Conservation (phyloP, 495 filamentous ascomycete species). For the Cudoniella acicularis region DNA sequence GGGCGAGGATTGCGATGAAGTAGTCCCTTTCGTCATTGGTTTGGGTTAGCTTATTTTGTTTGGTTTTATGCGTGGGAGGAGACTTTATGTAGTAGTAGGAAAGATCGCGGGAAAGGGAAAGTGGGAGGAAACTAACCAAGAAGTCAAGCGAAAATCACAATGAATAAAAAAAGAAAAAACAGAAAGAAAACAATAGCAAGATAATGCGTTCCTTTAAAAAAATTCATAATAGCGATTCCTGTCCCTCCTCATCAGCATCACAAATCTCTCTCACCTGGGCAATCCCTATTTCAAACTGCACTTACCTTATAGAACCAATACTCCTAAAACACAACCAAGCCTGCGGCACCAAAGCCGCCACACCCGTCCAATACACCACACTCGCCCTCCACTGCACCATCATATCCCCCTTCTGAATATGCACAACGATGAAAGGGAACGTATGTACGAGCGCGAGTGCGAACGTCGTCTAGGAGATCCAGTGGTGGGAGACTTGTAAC, state of each 20-base stretch:
- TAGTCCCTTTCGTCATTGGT: constrained; percentile 56
- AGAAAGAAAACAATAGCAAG: constrained; percentile 49
- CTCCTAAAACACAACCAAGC: constrained; percentile 52
- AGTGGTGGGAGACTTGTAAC: constrained; percentile 52
- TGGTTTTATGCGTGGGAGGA: too few relatives aligned
- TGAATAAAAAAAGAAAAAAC: constrained; percentile 56
- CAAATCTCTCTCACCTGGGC: too few relatives aligned
- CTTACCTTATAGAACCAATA: constrained; percentile 44
- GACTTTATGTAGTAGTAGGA: constrained; percentile 2
- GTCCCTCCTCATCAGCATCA: too few relatives aligned
- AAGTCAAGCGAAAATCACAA: constrained; percentile 52
- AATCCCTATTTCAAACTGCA: background rate
- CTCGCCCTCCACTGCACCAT: constrained; percentile 40
- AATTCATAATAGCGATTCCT: constrained; percentile 55
- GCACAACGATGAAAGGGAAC: constrained; percentile 46
- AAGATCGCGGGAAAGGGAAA: constrained; percentile 2
- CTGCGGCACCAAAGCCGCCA: constrained; percentile 51
- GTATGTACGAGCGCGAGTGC: constrained; percentile 51
- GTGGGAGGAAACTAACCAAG: constrained; percentile 39
- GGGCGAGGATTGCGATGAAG: constrained; percentile 50
- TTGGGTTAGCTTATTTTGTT: too few relatives aligned
- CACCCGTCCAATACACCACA: constrained; percentile 52
- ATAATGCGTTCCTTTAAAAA: constrained; percentile 55
- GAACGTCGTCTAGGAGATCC: constrained; percentile 51
- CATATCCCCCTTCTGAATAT: constrained; percentile 45